Conservation (phyloP, 257 asterid species). For the Petunia secreta region DNA sequence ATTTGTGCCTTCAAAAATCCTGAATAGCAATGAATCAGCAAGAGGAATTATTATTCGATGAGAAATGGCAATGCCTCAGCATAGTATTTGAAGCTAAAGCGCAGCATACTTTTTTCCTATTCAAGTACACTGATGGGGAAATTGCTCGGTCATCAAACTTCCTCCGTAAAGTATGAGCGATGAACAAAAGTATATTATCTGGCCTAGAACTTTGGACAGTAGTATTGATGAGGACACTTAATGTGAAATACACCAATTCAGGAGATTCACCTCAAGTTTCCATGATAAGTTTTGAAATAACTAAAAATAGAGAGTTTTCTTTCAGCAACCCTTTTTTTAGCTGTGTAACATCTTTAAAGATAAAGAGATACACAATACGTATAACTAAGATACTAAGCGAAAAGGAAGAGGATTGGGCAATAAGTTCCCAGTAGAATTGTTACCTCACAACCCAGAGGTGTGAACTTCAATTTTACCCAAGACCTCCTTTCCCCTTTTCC, state of each 20-base stretch:
- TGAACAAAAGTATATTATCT: not conserved
- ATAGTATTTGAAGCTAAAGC: conserved; percentile 17
- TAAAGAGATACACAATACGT: not conserved
- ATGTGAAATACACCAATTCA: not conserved
- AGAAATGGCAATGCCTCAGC: not conserved
- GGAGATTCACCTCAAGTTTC: not conserved
- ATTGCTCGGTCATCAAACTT: not conserved
- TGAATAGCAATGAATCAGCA: not conserved
- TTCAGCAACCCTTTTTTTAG: not conserved
- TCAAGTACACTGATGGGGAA: not conserved
- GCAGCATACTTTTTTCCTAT: not conserved
- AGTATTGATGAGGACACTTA: not conserved
- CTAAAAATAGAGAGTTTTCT: not conserved
- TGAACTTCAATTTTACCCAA: not conserved
- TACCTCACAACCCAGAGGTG: too few relatives aligned
- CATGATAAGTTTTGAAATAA: not conserved
- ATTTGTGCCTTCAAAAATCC: conserved; percentile 2
- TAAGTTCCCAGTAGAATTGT: too few relatives aligned
- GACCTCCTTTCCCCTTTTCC: not conserved
- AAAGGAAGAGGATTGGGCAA: not conserved
- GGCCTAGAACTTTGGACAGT: not conserved
- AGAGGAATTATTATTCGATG: not conserved
- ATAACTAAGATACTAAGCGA: not conserved
- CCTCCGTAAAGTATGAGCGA: not conserved
- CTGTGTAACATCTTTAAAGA: not conserved